Conservation (phyloP, 176 grass and related monocot genomes). For the Cymbopogon citratus region DNA sequence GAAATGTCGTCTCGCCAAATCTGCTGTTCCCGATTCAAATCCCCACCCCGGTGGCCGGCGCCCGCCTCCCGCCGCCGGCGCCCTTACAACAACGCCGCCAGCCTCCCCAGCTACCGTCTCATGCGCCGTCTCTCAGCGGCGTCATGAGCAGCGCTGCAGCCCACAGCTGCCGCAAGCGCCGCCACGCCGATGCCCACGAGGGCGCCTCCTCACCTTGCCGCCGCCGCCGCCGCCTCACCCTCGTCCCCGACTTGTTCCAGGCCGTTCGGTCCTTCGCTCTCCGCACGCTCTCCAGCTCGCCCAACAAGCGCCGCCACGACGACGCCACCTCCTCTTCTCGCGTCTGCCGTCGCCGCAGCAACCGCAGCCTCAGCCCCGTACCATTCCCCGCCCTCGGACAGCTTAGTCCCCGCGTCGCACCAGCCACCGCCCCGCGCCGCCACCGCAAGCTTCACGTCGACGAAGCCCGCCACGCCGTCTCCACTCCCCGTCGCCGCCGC, state of each 20-base stretch:
- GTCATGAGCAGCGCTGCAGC: neutral
- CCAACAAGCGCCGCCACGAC: neutral
- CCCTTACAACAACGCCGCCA: neutral
- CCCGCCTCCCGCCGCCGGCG: neutral
- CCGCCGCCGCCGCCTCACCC: neutral
- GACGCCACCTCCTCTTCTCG: neutral
- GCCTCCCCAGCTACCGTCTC: neutral
- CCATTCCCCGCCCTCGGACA: neutral
- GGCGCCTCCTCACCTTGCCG: neutral
- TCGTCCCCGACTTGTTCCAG: neutral
- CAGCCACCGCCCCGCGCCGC: neutral
- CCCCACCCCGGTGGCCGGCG: neutral
- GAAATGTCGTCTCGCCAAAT: neutral
- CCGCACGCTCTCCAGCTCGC: neutral
- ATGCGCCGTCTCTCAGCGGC: neutral
- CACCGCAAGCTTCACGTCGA: conserved; percentile 1
- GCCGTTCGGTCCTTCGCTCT: conserved; percentile 10
- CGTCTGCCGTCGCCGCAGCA: neutral
- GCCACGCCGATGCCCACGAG: neutral
- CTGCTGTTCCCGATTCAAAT: neutral
- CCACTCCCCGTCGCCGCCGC: neutral
- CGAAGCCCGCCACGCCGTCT: neutral
- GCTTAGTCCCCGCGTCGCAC: neutral
- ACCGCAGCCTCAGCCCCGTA: neutral
- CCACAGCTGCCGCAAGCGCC: conserved; percentile 6